Conservation (phyloP, 2,329 filamentous ascomycete genomes). For the Juglanconis juglandina region DNA sequence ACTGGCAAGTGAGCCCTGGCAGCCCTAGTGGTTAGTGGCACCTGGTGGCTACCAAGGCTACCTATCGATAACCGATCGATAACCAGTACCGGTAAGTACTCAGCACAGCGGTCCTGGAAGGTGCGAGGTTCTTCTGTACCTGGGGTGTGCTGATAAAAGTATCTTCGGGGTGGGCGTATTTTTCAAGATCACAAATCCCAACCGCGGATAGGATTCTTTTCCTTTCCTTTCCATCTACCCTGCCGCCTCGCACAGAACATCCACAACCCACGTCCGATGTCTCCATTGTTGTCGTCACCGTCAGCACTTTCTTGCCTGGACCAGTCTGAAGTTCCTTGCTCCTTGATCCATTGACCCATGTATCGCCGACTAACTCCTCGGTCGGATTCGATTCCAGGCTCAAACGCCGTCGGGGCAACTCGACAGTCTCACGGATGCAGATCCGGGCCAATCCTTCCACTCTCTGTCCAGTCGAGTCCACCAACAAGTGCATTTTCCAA, state of each 20-base stretch:
- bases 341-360: not conserved
- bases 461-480: not conserved
- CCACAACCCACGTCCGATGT: not conserved
- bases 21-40: too few relatives aligned
- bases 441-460: too few relatives aligned
- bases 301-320: too few relatives aligned
- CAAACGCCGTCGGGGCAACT: slow-evolving; percentile 4
- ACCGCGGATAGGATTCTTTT: not conserved
- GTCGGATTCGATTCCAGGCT: not conserved
- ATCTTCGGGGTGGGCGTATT: not conserved
- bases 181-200: not conserved
- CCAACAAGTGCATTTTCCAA: not conserved
- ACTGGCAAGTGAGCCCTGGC: too few relatives aligned
- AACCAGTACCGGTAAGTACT: too few relatives aligned
- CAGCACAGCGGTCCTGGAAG: not conserved
- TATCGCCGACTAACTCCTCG: slow-evolving; percentile 11
- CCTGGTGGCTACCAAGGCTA: too few relatives aligned
- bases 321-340: too few relatives aligned
- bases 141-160: too few relatives aligned
- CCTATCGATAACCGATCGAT: too few relatives aligned
- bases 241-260: not conserved
- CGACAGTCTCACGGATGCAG: not conserved
- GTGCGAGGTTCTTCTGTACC: not conserved
- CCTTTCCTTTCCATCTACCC: not conserved
- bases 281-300: not conserved